Conservation (phyloP, 1,284 basidiomycete genomes). For the Anthracocystis walkeri region DNA sequence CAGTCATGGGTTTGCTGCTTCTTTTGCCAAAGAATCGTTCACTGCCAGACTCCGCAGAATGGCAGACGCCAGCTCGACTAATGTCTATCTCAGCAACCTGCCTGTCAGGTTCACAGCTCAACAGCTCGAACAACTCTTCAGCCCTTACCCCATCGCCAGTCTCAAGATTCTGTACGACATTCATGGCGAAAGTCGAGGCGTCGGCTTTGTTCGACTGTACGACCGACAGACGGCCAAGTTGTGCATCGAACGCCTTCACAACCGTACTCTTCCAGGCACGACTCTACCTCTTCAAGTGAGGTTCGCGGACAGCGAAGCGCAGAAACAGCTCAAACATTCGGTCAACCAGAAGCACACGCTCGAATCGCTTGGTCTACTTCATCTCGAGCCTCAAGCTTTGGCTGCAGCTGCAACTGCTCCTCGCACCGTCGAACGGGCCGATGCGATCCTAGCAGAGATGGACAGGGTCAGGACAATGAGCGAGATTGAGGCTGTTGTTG, state of each 20-base stretch:
- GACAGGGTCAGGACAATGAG: conserved; percentile 16
- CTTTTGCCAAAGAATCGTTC: conserved; percentile 62
- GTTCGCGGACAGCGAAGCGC: conserved; percentile 65
- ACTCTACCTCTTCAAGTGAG: conserved; percentile 56
- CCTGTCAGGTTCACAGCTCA: conserved; percentile 41
- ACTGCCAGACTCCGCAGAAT: conserved; percentile 54
- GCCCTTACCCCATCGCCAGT: conserved; percentile 55
- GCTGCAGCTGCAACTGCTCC: too few relatives aligned
- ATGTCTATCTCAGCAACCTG: conserved; percentile 63
- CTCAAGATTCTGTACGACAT: conserved; percentile 60
- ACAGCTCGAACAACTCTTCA: conserved; percentile 63
- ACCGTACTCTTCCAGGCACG: conserved; percentile 46
- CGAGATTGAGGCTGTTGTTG: conserved; percentile 18
- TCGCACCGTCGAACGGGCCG: background rate
- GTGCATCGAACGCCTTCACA: conserved; percentile 60
- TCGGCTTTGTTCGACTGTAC: conserved; percentile 58
- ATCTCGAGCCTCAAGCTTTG: background rate
- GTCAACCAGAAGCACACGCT: conserved; percentile 46
- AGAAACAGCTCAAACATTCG: conserved; percentile 58
- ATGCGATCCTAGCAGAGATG: background rate
- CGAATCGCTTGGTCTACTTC: conserved; percentile 32
- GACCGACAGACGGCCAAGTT: conserved; percentile 52
- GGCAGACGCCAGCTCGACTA: conserved; percentile 53
- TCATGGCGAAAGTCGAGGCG: conserved; percentile 57
- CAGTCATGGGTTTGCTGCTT: conserved; percentile 49